Conservation (phyloP, 805 yeast species). For the Dipodascopsis tothii region DNA sequence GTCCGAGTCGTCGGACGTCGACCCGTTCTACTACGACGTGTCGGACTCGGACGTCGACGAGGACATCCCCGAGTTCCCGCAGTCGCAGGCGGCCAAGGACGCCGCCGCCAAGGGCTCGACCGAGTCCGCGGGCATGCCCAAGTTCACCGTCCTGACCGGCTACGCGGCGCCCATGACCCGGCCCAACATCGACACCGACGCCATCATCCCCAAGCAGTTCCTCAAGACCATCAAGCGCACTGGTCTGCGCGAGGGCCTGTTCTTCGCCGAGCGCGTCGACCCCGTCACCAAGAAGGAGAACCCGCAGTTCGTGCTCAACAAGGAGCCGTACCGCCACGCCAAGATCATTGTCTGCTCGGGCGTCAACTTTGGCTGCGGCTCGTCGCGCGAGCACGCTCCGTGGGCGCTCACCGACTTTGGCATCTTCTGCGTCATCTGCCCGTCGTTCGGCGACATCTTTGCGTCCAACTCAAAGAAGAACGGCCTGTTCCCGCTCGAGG, state of each 20-base stretch:
- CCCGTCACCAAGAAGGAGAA: conserved; percentile 45
- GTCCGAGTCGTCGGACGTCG: conserved; percentile 31
- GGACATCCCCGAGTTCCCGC: conserved; percentile 28
- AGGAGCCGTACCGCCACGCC: conserved; percentile 70
- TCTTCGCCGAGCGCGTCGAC: conserved; percentile 80
- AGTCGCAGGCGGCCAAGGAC: conserved; percentile 19
- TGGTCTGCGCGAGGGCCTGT: conserved; percentile 79
- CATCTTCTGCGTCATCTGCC: conserved; percentile 90
- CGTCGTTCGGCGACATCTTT: conserved; percentile 96
- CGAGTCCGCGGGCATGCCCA: conserved; percentile 53
- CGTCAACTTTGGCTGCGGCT: conserved; percentile 97
- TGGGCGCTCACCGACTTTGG: conserved; percentile 99
- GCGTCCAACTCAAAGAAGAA: conserved; percentile 95
- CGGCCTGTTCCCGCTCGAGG: conserved; percentile 85
- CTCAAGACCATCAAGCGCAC: conserved; percentile 96
- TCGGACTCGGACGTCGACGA: conserved; percentile 55
- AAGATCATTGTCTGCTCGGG: conserved; percentile 86
- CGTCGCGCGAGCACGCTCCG: conserved; percentile 98
- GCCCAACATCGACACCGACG: conserved; percentile 96
- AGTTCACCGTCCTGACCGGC: conserved; percentile 69
- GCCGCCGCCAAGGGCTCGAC: conserved; percentile 25
- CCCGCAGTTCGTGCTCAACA: conserved; percentile 75
- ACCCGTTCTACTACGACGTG: conserved; percentile 42
- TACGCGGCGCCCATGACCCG: conserved; percentile 89
- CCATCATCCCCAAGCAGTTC: conserved; percentile 97